Conservation (phyloP, 306 rosid genomes). For the Corylus avellana region DNA sequence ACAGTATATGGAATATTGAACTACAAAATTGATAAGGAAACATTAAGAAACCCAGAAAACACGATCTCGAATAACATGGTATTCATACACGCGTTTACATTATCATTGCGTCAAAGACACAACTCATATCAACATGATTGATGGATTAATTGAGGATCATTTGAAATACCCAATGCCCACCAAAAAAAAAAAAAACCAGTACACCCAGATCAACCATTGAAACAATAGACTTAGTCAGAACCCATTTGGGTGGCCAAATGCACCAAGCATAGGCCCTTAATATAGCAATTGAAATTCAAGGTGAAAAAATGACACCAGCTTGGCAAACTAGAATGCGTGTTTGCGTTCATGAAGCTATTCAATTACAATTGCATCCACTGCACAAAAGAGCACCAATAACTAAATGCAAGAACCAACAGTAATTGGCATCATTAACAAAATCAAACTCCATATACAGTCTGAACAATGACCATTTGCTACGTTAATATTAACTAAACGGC, state of each 20-base stretch:
- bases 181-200: not conserved
- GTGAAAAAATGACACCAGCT: not conserved
- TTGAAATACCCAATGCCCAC: not conserved
- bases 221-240: not conserved
- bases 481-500: not conserved
- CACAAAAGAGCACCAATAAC: not conserved
- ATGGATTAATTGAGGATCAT: not conserved
- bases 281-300: not conserved
- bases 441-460: not conserved
- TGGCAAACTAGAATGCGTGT: not conserved
- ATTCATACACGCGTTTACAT: not conserved
- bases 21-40: conserved; percentile 31
- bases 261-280: not conserved
- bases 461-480: not conserved
- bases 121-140: not conserved
- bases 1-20: conserved; percentile 21
- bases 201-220: not conserved
- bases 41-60: not conserved
- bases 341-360: not conserved
- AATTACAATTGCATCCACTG: not conserved
- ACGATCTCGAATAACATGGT: not conserved
- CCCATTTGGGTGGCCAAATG: not conserved
- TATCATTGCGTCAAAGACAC: not conserved
- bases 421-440: not conserved
- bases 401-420: not conserved